These are phyloP conservation scores for Paraconiothyrium sp. DNA, from an alignment of 2,329 filamentous ascomycete genomes.

Conservation along the genomic window DNA sequence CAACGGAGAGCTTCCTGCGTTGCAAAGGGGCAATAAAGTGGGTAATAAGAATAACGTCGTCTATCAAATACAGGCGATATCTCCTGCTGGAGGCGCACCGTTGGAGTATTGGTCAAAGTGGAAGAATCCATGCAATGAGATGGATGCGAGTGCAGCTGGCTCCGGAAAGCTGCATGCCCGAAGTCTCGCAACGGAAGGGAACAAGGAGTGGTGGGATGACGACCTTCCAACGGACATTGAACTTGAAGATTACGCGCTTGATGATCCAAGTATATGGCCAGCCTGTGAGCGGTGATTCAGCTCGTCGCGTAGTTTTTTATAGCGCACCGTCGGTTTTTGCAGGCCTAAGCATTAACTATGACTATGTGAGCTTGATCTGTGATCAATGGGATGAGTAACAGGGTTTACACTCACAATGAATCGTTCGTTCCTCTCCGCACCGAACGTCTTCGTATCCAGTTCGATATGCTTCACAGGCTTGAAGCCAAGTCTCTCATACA, in stretches of 20 bases:
- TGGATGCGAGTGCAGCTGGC: background rate
- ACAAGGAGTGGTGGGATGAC: background rate
- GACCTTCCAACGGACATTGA: no score
- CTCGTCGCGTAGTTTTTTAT: background rate
- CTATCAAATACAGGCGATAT: background rate
- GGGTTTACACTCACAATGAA: background rate
- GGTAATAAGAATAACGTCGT: background rate
- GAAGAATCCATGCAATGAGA: background rate
- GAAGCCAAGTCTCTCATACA: constrained; percentile 47
- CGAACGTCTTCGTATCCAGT: constrained; percentile 42
- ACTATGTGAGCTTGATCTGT: background rate
- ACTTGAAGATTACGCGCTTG: background rate
- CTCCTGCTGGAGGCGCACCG: background rate
- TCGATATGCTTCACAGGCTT: constrained; percentile 33
- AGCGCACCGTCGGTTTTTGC: background rate
- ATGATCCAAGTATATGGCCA: no score
- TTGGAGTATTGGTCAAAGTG: background rate
- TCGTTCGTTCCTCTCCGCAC: constrained; percentile 28
- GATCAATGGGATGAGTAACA: background rate
- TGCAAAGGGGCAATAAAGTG: background rate
- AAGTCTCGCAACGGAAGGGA: background rate
- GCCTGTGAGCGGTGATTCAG: background rate
- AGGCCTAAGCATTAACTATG: background rate
- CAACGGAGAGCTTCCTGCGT: background rate
- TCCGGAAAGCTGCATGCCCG: background rate